These are phyloP conservation scores for Sanghuangporus sanghuang DNA, from an alignment of 1,284 basidiomycete genomes.

Conservation along the genomic window DNA sequence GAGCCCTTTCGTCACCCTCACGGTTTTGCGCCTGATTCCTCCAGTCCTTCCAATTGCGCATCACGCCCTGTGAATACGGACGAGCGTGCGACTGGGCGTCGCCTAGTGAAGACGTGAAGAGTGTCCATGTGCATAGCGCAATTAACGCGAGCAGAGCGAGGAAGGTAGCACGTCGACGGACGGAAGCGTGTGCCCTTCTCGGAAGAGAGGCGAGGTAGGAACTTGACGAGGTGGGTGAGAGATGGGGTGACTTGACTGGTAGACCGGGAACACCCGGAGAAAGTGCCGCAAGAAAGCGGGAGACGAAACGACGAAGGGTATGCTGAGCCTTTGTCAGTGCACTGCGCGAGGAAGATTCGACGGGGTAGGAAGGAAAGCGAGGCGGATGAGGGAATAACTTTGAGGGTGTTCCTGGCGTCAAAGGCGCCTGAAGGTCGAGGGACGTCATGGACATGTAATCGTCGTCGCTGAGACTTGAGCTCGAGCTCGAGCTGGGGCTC, in stretches of 20 bases:
- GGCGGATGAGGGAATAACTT: conserved; percentile 2
- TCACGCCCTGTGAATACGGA: conserved; percentile 35
- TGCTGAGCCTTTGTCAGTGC: not conserved
- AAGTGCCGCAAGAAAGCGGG: not conserved
- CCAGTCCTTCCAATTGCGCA: conserved; percentile 17
- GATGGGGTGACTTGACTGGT: conserved; percentile 5
- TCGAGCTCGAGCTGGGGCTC: not conserved
- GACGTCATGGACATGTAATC: conserved; percentile 3
- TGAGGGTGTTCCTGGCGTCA: conserved; percentile 1
- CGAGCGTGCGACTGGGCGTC: conserved; percentile 28
- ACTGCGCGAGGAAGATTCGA: not conserved
- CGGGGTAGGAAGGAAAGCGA: not conserved
- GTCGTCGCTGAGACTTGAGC: not conserved
- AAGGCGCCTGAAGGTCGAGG: not conserved
- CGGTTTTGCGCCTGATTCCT: not conserved
- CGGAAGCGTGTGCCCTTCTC: not conserved
- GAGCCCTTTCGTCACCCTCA: not conserved
- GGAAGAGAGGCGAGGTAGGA: not conserved
- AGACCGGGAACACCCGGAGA: not conserved
- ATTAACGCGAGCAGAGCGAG: conserved; percentile 47
- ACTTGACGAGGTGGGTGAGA: not conserved
- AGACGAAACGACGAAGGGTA: not conserved
- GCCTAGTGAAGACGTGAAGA: conserved; percentile 42
- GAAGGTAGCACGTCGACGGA: conserved; percentile 38
- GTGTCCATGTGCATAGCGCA: conserved; percentile 46